Percentiles rank a stretch among this genome's conserved stretches.
phyloP scores from a whole-genome alignment of 306 rosid species.

The Canavalia gladiata region DNA sequence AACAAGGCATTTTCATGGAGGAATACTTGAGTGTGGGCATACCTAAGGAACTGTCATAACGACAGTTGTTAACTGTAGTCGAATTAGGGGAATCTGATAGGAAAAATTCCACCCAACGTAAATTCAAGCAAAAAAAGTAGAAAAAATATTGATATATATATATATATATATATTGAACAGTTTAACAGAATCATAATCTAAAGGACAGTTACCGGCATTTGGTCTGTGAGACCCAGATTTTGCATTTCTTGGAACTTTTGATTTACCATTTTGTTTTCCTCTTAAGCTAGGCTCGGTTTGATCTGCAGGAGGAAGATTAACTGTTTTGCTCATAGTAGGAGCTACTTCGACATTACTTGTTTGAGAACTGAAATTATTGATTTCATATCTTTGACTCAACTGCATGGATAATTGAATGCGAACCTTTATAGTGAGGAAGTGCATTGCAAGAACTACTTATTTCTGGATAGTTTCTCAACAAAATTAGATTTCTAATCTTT shows the following conservation, averaged over 20 bases:
- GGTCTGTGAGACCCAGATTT: conserved; percentile 54
- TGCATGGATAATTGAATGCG: conserved; percentile 50
- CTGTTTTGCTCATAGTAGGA: conserved; percentile 36
- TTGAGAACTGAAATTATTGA: conserved; percentile 45
- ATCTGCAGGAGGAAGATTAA: conserved; percentile 42
- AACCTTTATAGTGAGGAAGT: conserved; percentile 28
- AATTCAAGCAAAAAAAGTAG: conserved; percentile 25
- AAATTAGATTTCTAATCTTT: neutral
- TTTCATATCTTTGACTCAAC: conserved; percentile 56
- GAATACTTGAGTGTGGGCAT: conserved; percentile 41
- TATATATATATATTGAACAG: neutral
- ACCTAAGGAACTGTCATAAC: conserved; percentile 90
- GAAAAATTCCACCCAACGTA: conserved; percentile 29
- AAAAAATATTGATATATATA: neutral
- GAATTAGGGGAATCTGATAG: conserved; percentile 53
- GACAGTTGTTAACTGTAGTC: conserved; percentile 59
- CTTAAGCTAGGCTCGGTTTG: conserved; percentile 45
- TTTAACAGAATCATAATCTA: conserved; percentile 27
- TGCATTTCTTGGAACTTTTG: conserved; percentile 58
- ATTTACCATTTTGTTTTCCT: conserved; percentile 52
- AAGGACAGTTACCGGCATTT: conserved; percentile 51
- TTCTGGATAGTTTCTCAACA: neutral
- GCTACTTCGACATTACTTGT: conserved; percentile 41
- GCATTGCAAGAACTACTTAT: conserved; percentile 1
- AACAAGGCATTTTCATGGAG: neutral